These are phyloP conservation scores for Ziziphus jujuba DNA, from an alignment of 306 rosid genomes.

Conservation along the genomic window DNA sequence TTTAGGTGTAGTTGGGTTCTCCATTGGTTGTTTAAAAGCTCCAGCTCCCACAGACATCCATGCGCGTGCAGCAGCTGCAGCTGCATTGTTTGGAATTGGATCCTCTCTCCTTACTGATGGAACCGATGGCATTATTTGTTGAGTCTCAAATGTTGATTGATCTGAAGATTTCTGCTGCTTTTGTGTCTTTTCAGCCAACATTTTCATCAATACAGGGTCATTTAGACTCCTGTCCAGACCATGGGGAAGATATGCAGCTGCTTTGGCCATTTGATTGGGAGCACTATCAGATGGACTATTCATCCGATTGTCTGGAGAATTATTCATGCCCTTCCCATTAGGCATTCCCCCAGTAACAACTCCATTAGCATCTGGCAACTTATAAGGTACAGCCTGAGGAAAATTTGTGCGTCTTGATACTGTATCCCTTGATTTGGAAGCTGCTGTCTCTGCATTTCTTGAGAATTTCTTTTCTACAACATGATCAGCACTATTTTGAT, in stretches of 20 bases:
- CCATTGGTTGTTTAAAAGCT: slow-evolving; percentile 73
- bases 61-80: slow-evolving; percentile 92
- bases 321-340: slow-evolving; percentile 57
- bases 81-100: slow-evolving; percentile 52
- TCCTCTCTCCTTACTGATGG: slow-evolving; percentile 61
- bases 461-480: slow-evolving; percentile 55
- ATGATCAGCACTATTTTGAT: slow-evolving; percentile 51
- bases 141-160: slow-evolving; percentile 59
- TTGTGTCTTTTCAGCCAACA: slow-evolving; percentile 65
- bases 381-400: slow-evolving; percentile 52
- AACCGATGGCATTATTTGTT: slow-evolving; percentile 46
- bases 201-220: slow-evolving; percentile 85
- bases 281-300: slow-evolving; percentile 55
- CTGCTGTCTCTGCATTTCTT: slow-evolving; percentile 46
- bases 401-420: slow-evolving; percentile 44
- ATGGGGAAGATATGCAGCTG: slow-evolving; percentile 48
- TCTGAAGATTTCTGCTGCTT: slow-evolving; percentile 64
- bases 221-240: slow-evolving; percentile 63
- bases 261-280: slow-evolving; percentile 52
- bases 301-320: slow-evolving; percentile 42
- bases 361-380: slow-evolving; percentile 58
- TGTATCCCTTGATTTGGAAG: slow-evolving; percentile 63
- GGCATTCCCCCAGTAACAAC: slow-evolving; percentile 56
- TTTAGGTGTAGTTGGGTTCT: slow-evolving; percentile 56
- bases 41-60: slow-evolving; percentile 99